Base-by-base conservation (phyloP, 257 asterid species). In the Marsdenia floribunda region DNA sequence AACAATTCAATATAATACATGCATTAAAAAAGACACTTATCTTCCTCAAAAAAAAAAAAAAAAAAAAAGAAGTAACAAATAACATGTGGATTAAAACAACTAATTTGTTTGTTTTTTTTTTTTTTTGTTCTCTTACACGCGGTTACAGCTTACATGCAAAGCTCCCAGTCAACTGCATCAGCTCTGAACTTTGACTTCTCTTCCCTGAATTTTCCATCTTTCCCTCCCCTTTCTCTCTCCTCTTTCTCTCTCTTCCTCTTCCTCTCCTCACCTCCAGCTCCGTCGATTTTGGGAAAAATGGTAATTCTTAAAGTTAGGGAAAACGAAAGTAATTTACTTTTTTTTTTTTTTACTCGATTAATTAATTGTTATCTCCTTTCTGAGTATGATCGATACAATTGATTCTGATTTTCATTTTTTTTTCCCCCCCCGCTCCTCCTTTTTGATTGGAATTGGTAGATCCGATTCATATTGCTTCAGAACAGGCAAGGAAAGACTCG, bases 401-500 rank as follows among this genome's bases (percentile, higher is more conserved):
- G 35, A 35, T 26, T 37, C 1, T 44, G 47, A 44, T 44, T 44
- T 44, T 2, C 5, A 4, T 40, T 42, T 42, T 44, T 44, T 7
- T 53, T 44, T 73, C 22, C 24, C n/a, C n/a, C n/a, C n/a, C n/a
- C n/a, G n/a, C 12, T 35, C 50, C 0, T 52, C 38, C 71, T n/a
- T 1, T 50, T 40, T 70, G 42, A n/a, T 14, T 65, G 82, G 49
- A 78, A 74, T 46, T 71, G 77, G 88, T 84, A 94, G 99, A 94
- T 94, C 92, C 96, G 99, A n/a, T 94, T 90, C 90, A 88, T 92
- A 77, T 70, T 92, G 78, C 87, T 94, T 59, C 99, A 94, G 88
- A 94, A 94, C 86, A 84, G 99, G 86, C 98, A 95, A 79, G 99
- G 98, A 0, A 93, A 92, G 80, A 95, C 99, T 76, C 96, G 99